Evolutionary conservation across 331 rosid species (phyloP), one percentile per base, ranked within the genome.

Genomic region (Cydonia oblonga): DNA sequence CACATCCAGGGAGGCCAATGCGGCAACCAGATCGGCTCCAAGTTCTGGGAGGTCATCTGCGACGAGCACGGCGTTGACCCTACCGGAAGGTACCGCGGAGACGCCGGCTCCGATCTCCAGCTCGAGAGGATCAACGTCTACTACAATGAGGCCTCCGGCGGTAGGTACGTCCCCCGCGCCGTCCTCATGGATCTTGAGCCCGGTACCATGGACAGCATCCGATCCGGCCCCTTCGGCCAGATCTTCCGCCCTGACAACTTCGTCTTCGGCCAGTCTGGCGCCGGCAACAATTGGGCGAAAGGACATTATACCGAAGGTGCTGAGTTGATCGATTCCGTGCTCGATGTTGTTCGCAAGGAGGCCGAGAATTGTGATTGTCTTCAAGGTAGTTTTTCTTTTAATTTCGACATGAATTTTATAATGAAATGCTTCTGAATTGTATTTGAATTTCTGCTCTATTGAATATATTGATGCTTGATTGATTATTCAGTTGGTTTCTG

Each of bases 241-340:
- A 86, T 90, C 76, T 90, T 90, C 54, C 87, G 96, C 20, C 93
- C 96, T 10, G 96, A 90, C 58, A 90, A 90, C 84, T 90, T 90
- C 74, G 93, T 90, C 56, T 49, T 16, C 56, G 56, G 56, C 22
- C 56, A 49, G 82, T 90, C 96, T 53, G 96, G 96, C n/a, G 96
- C 96, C 13, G 96, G 92, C 2, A 89, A 89, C 70, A 89, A 89
- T 6, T 90, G 96, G 96, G 96, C 96, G 3, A 90, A 90, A 83
- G 96, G 96, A 78, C 96, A 90, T 38, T 90, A 90, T n/a, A 90
- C 93, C 14, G 96, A 90, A 80, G 93, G 96, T 16, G 96, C 96
- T 0, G 96, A 90, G 87, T 73, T 90, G 74, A 90, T 87, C 66
- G 96, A 90, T 23, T 73, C 96, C 0, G 96, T 90, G 69, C 96